These are phyloP conservation scores for Phytophthora boehmeriae DNA, from an alignment of 352 stramenopile genomes.

Conservation along the genomic window DNA sequence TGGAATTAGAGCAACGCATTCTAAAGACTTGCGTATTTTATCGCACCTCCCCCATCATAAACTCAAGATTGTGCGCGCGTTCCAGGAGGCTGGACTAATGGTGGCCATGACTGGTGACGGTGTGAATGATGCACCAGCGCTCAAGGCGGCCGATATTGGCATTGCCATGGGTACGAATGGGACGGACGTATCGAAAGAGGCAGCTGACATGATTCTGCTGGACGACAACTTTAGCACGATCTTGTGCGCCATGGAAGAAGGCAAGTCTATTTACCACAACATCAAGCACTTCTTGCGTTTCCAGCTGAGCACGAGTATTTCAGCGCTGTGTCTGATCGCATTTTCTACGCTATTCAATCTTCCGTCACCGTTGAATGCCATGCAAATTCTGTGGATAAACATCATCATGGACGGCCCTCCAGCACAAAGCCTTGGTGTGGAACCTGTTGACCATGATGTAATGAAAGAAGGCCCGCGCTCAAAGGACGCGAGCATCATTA, in stretches of 20 bases:
- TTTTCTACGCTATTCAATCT: slow-evolving; percentile 69
- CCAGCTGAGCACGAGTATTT: slow-evolving; percentile 97
- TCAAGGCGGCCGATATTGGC: slow-evolving; percentile 97
- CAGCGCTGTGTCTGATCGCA: slow-evolving; percentile 91
- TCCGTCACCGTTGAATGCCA: slow-evolving; percentile 95
- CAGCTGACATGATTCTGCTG: slow-evolving; percentile 96
- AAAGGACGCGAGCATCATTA: slow-evolving; percentile 84
- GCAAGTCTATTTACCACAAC: slow-evolving; percentile 96
- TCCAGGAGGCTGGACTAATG: slow-evolving; percentile 84
- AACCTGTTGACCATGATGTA: slow-evolving; percentile 84
- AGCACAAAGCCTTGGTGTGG: slow-evolving; percentile 85
- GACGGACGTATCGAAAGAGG: slow-evolving; percentile 98
- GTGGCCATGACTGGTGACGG: slow-evolving; percentile 99
- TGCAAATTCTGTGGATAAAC: slow-evolving; percentile 99
- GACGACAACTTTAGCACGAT: slow-evolving; percentile 97
- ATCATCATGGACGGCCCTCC: slow-evolving; percentile 96
- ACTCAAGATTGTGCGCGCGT: slow-evolving; percentile 94
- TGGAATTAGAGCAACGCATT: slow-evolving; percentile 84
- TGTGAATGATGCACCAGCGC: slow-evolving; percentile 98
- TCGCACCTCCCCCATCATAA: slow-evolving; percentile 96
- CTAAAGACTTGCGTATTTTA: slow-evolving; percentile 95
- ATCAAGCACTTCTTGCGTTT: slow-evolving; percentile 98
- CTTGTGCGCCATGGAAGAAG: slow-evolving; percentile 95
- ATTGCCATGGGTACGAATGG: slow-evolving; percentile 98
- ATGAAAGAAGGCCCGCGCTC: slow-evolving; percentile 86